These are phyloP conservation scores for Globisporangium sylvaticum DNA, from an alignment of 352 stramenopile genomes.

Conservation along the genomic window DNA sequence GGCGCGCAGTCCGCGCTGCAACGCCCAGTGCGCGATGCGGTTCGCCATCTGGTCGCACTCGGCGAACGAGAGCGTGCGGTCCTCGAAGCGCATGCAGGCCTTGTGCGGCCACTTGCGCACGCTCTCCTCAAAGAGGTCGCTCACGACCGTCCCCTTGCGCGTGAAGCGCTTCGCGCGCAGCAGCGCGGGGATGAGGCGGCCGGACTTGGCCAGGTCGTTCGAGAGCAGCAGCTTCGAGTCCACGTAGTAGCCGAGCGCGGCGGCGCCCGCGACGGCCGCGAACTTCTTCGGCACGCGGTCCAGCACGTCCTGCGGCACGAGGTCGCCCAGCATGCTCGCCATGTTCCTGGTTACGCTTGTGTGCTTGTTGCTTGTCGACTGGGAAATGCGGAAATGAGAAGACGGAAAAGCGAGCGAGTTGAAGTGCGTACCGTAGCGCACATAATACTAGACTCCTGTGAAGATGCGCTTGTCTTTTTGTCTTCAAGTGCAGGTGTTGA, in stretches of 20 bases:
- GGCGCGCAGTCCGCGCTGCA: conserved; percentile 35
- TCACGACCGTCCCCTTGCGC: conserved; percentile 32
- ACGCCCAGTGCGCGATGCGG: conserved; percentile 69
- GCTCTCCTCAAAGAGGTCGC: conserved; percentile 61
- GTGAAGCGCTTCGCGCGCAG: conserved; percentile 36
- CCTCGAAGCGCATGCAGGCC: conserved; percentile 54
- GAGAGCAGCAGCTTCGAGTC: conserved; percentile 58
- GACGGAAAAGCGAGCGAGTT: background rate
- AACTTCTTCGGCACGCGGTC: conserved; percentile 39
- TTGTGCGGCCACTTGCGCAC: conserved; percentile 55
- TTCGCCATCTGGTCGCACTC: conserved; percentile 69
- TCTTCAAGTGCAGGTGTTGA: background rate
- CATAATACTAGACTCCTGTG: background rate
- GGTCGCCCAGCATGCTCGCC: background rate
- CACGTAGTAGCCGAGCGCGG: conserved; percentile 38
- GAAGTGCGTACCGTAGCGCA: background rate
- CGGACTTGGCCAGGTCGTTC: conserved; percentile 47
- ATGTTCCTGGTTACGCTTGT: background rate
- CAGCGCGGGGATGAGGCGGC: conserved; percentile 35
- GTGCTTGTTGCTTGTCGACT: background rate
- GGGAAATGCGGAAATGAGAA: background rate
- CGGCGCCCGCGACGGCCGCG: conserved; percentile 36
- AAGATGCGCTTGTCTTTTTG: background rate
- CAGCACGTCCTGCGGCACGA: conserved; percentile 5
- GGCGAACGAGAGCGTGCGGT: conserved; percentile 42